phyloP scores from a whole-genome alignment of 2,329 filamentous ascomycete species.

The Geosmithia morbida region DNA sequence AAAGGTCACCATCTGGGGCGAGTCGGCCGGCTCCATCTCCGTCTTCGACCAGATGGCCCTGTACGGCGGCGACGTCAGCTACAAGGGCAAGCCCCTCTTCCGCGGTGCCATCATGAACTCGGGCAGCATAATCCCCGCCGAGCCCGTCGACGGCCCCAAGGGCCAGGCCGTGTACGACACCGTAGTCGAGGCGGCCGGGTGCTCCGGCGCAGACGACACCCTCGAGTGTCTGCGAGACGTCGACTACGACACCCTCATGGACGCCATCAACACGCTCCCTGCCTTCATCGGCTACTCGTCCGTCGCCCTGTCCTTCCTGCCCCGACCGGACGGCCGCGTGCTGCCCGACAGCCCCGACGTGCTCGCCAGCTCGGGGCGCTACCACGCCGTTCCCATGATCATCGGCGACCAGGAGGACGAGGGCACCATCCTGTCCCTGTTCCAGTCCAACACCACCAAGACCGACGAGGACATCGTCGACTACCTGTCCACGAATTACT shows the following conservation, averaged over 20 bases:
- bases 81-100: slow-evolving; percentile 64
- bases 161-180: slow-evolving; percentile 50
- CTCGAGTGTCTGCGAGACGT: slow-evolving; percentile 51
- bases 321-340: slow-evolving; percentile 53
- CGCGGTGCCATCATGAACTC: slow-evolving; percentile 67
- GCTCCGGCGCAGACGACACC: slow-evolving; percentile 38
- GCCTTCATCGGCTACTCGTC: slow-evolving; percentile 52
- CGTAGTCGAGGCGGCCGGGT: slow-evolving; percentile 47
- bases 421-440: slow-evolving; percentile 59
- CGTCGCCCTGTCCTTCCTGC: slow-evolving; percentile 58
- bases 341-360: slow-evolving; percentile 50
- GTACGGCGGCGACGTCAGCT: slow-evolving; percentile 57
- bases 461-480: slow-evolving; percentile 35
- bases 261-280: slow-evolving; percentile 57
- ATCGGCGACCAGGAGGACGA: slow-evolving; percentile 71
- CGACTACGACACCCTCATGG: slow-evolving; percentile 44
- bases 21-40: slow-evolving; percentile 58
- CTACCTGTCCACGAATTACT: slow-evolving; percentile 49
- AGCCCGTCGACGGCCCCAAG: slow-evolving; percentile 50
- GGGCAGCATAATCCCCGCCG: slow-evolving; percentile 46
- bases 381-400: slow-evolving; percentile 33
- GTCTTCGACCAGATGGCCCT: slow-evolving; percentile 64
- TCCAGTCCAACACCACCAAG: slow-evolving; percentile 53
- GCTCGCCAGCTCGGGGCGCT: slow-evolving; percentile 33
- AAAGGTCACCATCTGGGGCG: slow-evolving; percentile 71